Evolutionary conservation across 768 basidiomycete species (phyloP), one percentile per base, ranked within the genome.

Genomic region (Auricularia heimuer): DNA sequence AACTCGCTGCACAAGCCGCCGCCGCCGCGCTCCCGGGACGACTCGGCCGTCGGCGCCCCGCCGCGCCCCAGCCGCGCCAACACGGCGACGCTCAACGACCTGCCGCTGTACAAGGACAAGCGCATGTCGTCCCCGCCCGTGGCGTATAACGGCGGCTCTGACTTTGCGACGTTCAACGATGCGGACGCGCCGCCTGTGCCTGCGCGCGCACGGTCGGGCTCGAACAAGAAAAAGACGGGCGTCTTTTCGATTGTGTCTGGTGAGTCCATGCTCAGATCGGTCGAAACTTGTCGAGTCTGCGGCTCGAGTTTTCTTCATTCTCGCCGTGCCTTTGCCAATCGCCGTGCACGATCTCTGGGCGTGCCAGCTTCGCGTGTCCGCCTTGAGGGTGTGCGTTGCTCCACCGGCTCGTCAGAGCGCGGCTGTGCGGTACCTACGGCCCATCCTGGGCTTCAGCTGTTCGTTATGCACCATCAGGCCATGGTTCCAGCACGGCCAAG

Each of bases 21-120:
- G 37, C 83, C 6, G 24, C 16, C 14, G 56, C 34, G 34, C 21
- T 8, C 29, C 6, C n/a, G 56, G 56, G 56, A 60, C 56, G 56
- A 60, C 24, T 29, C 21, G 21, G 24, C 6, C 56, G 29, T 60
- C 21, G 44, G 84, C 0, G 85, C 90, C 1, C 91, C 91, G 8
- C 86, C 88, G 1, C 83, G 92, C 54, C 92, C 92, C 24, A 24
- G 90, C 58, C 83, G 92, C 65, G 88, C 88, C 66, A 94, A 94
- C 74, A 94, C 92, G 3, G 88, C 87, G 39, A 92, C 81, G 64
- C 80, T 93, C 61, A 85, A 82, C 75, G 91, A 94, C 76, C 77
- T 92, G 70, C 56, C 56, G 7, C 24, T 35, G 33, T 60, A 60
- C 56, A 35, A 33, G 29, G 29, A 24, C 21, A 51, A 51, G 47